Percentiles rank a stretch among this genome's conserved stretches.
phyloP scores from a whole-genome alignment of 306 rosid species.

The Corylus americana region DNA sequence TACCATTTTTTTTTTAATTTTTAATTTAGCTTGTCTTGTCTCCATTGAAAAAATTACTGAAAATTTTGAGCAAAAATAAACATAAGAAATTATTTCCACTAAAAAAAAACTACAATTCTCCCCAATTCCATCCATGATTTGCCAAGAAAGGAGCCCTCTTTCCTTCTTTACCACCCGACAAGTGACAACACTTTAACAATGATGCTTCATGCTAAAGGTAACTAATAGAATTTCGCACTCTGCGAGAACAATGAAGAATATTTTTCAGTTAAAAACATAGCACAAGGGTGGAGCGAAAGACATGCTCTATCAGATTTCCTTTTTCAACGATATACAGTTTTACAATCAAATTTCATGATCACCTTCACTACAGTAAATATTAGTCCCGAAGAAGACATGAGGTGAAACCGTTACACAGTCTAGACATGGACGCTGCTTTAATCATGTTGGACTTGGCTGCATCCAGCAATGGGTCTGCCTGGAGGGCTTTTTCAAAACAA shows the following conservation, averaged over 20 bases:
- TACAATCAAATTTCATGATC: conserved; percentile 12
- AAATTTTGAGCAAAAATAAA: too few relatives aligned
- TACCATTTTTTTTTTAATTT: too few relatives aligned
- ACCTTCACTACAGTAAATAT: conserved; percentile 19
- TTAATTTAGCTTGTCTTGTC: too few relatives aligned
- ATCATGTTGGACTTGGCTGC: conserved; percentile 83
- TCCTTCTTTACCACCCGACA: too few relatives aligned
- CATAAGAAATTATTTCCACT: too few relatives aligned
- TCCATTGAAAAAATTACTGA: too few relatives aligned
- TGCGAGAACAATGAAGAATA: not conserved
- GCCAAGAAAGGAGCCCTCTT: too few relatives aligned
- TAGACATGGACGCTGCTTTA: conserved; percentile 63
- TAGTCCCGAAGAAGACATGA: conserved; percentile 41
- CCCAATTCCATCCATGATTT: too few relatives aligned
- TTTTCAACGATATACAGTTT: not conserved
- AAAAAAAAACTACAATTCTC: too few relatives aligned
- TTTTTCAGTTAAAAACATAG: not conserved
- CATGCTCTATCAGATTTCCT: conserved; percentile 10
- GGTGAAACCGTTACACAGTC: conserved; percentile 47
- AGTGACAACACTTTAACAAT: too few relatives aligned
- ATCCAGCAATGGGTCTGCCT: conserved; percentile 78
- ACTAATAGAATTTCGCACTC: not conserved
- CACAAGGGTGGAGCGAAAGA: not conserved
- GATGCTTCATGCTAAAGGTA: too few relatives aligned
- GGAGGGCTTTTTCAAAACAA: conserved; percentile 81